phyloP scores from a whole-genome alignment of 176 grass and related monocot species.

The Hsuehochloa calcarea region DNA sequence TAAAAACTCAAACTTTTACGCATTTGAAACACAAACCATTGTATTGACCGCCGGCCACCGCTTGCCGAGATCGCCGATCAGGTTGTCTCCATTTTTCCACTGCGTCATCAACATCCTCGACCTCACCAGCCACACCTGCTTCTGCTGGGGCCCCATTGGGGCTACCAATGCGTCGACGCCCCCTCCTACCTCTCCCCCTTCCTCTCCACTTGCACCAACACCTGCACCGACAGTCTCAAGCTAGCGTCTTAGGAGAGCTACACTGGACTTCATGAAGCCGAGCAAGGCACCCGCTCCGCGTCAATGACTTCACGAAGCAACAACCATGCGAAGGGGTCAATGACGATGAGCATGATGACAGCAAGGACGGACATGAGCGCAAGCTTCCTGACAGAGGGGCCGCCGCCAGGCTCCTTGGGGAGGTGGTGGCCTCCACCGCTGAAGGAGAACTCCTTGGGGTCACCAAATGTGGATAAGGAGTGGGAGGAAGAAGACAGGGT shows the following conservation, averaged over 20 bases:
- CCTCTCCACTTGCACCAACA: not conserved
- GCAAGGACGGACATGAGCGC: too few relatives aligned
- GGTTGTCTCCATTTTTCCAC: slow-evolving; percentile 61
- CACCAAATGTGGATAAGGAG: too few relatives aligned
- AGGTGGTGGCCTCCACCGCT: too few relatives aligned
- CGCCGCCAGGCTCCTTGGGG: too few relatives aligned
- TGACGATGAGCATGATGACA: too few relatives aligned
- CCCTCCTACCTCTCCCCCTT: not conserved
- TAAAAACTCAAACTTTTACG: too few relatives aligned
- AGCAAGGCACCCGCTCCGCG: not conserved
- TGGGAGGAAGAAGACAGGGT: too few relatives aligned
- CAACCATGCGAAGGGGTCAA: too few relatives aligned
- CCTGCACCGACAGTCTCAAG: not conserved
- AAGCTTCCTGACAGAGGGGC: too few relatives aligned
- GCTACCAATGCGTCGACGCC: not conserved
- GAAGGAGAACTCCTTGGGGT: too few relatives aligned
- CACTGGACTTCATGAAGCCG: slow-evolving; percentile 63
- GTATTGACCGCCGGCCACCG: not conserved
- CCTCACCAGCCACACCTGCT: slow-evolving; percentile 82
- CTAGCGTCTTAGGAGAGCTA: slow-evolving; percentile 9
- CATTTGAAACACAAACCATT: too few relatives aligned
- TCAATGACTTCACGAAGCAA: not conserved
- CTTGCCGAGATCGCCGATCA: slow-evolving; percentile 65
- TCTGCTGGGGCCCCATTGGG: slow-evolving; percentile 55
- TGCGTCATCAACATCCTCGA: slow-evolving; percentile 80